phyloP scores from a whole-genome alignment of 768 basidiomycete genomes.

The Naganishia onofrii region DNA sequence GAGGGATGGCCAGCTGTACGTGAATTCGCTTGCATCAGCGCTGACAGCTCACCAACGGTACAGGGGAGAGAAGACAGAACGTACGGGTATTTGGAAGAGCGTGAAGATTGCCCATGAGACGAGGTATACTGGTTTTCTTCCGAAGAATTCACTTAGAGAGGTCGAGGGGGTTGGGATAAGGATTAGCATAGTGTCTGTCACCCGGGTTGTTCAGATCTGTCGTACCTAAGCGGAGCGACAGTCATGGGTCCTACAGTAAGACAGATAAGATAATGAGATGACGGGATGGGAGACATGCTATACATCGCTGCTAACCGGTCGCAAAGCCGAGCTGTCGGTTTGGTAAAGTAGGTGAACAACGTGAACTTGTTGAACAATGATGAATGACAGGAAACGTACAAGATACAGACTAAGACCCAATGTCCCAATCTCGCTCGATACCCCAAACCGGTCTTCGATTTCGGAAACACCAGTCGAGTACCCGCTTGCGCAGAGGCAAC shows the following conservation, averaged over 20 bases:
- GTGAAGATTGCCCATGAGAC: slow-evolving; percentile 40
- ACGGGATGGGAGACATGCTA: neutral
- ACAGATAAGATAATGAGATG: neutral
- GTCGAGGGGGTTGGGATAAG: too few relatives aligned
- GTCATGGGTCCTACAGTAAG: neutral
- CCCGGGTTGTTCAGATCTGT: neutral
- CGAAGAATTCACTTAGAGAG: slow-evolving; percentile 21
- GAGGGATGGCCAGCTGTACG: slow-evolving; percentile 32
- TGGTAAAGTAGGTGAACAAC: neutral
- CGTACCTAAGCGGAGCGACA: slow-evolving; percentile 12
- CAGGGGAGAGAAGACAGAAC: slow-evolving; percentile 17
- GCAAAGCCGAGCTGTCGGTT: slow-evolving; percentile 29
- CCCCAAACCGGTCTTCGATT: slow-evolving; percentile 38
- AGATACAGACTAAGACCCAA: slow-evolving; percentile 38
- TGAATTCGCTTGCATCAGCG: slow-evolving; percentile 26
- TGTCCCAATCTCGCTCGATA: slow-evolving; percentile 35
- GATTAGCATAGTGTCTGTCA: neutral
- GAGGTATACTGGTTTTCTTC: slow-evolving; percentile 39
- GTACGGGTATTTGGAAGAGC: slow-evolving; percentile 39
- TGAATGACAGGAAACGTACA: slow-evolving; percentile 19
- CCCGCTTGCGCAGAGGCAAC: slow-evolving; percentile 37
- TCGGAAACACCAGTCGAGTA: slow-evolving; percentile 37
- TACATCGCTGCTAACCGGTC: slow-evolving; percentile 23
- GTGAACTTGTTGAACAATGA: neutral
- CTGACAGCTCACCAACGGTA: neutral